Evolutionary conservation across 331 rosid species (phyloP).

Genomic region (Phaseolus coccineus): DNA sequence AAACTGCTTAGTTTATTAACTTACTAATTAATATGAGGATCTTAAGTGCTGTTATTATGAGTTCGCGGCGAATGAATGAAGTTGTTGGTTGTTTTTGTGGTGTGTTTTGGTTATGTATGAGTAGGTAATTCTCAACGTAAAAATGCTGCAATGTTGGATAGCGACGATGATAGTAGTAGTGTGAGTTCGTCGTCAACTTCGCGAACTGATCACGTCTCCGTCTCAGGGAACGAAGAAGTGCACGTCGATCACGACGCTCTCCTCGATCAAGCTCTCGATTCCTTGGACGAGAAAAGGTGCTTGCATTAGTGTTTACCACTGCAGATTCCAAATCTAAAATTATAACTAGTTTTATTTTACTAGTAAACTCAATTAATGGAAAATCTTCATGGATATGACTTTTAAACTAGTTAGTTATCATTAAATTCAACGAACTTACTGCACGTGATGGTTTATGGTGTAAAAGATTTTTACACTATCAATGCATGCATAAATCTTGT

Average conservation of each 20-base stretch:
- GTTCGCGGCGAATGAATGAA: neutral
- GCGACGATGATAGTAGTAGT: conserved; percentile 79
- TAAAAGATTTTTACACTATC: neutral
- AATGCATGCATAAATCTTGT: neutral
- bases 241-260: conserved; percentile 66
- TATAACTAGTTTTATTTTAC: neutral
- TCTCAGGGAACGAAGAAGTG: conserved; percentile 67
- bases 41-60: neutral
- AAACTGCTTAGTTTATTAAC: neutral
- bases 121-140: conserved; percentile 83
- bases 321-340: neutral
- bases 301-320: neutral
- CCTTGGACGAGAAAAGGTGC: conserved; percentile 82
- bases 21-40: neutral
- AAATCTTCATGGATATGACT: neutral
- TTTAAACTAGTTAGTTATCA: neutral
- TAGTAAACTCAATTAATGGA: neutral
- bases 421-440: neutral
- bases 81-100: conserved; percentile 17
- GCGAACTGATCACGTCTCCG: conserved; percentile 69
- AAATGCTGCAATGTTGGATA: conserved; percentile 66
- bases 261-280: conserved; percentile 86
- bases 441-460: neutral
- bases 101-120: neutral
- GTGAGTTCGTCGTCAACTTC: conserved; percentile 78